These are phyloP conservation scores for Fennellomyces sp. DNA, from an alignment of 371 early-diverging fungal genomes.

Conservation along the genomic window DNA sequence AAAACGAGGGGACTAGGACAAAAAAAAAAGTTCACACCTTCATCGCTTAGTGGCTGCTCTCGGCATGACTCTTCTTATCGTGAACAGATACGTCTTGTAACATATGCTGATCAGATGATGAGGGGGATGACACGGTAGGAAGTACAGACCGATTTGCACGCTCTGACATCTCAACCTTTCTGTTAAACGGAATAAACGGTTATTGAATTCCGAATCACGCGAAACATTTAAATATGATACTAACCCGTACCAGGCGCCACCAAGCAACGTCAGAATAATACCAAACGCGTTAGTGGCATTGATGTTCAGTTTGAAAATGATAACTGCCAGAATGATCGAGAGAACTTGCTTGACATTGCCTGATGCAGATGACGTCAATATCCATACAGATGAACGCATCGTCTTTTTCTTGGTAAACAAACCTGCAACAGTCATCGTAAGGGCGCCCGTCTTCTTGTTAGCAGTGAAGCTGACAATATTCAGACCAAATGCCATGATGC, in stretches of 20 bases:
- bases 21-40: neutral
- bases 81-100: slow-evolving; percentile 5
- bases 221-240: neutral
- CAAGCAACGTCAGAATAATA: slow-evolving; percentile 75
- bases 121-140: slow-evolving; percentile 1
- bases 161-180: slow-evolving; percentile 15
- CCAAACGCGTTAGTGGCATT: slow-evolving; percentile 71
- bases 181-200: neutral
- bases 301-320: slow-evolving; percentile 74
- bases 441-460: slow-evolving; percentile 81
- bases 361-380: slow-evolving; percentile 10
- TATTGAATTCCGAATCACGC: neutral
- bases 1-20: neutral
- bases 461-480: slow-evolving; percentile 85
- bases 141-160: slow-evolving; percentile 4
- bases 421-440: slow-evolving; percentile 90
- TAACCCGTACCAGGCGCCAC: slow-evolving; percentile 71
- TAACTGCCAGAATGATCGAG: slow-evolving; percentile 76
- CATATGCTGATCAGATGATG: neutral
- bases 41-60: neutral
- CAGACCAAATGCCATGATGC: slow-evolving; percentile 81
- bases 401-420: neutral
- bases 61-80: slow-evolving; percentile 3
- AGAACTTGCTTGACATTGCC: slow-evolving; percentile 88
- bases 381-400: neutral